Conservation (phyloP, 495 filamentous ascomycete genomes). For the Lasiosphaeria hispida region DNA sequence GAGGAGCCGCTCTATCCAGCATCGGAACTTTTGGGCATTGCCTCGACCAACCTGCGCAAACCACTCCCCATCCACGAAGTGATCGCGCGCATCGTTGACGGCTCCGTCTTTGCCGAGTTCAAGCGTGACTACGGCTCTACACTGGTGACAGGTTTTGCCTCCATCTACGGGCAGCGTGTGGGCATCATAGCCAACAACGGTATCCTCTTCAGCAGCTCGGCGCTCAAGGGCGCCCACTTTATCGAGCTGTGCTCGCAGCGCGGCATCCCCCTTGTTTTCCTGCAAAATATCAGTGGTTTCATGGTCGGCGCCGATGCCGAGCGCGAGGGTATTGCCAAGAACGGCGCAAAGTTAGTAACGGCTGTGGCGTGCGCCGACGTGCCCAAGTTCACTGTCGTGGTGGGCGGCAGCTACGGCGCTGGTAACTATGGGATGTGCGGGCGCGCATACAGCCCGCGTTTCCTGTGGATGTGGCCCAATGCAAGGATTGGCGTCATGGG, state of each 20-base stretch:
- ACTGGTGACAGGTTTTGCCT: slow-evolving; percentile 88
- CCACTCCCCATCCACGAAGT: slow-evolving; percentile 85
- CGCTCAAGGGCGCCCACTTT: slow-evolving; percentile 95
- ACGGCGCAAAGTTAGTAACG: slow-evolving; percentile 95
- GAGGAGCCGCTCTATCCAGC: slow-evolving; percentile 78
- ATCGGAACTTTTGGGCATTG: slow-evolving; percentile 80
- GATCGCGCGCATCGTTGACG: slow-evolving; percentile 92
- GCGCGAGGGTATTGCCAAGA: slow-evolving; percentile 93
- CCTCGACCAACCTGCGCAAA: slow-evolving; percentile 80
- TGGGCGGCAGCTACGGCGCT: slow-evolving; percentile 83
- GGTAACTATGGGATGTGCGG: slow-evolving; percentile 77
- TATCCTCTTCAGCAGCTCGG: slow-evolving; percentile 88
- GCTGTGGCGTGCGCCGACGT: slow-evolving; percentile 94
- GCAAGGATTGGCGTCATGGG: slow-evolving; percentile 96
- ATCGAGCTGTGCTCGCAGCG: slow-evolving; percentile 95
- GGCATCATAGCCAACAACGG: slow-evolving; percentile 97
- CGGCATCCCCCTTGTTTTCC: slow-evolving; percentile 82
- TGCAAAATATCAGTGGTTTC: slow-evolving; percentile 97
- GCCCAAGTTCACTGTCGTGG: slow-evolving; percentile 94
- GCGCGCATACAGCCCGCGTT: slow-evolving; percentile 85
- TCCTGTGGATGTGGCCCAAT: slow-evolving; percentile 98
- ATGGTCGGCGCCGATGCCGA: slow-evolving; percentile 96
- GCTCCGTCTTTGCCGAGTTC: slow-evolving; percentile 87
- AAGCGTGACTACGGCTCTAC: slow-evolving; percentile 89
- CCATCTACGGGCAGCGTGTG: slow-evolving; percentile 85